Base-by-base conservation (phyloP, 2,329 filamentous ascomycete genomes). In the Tolypocladium tundrense region DNA sequence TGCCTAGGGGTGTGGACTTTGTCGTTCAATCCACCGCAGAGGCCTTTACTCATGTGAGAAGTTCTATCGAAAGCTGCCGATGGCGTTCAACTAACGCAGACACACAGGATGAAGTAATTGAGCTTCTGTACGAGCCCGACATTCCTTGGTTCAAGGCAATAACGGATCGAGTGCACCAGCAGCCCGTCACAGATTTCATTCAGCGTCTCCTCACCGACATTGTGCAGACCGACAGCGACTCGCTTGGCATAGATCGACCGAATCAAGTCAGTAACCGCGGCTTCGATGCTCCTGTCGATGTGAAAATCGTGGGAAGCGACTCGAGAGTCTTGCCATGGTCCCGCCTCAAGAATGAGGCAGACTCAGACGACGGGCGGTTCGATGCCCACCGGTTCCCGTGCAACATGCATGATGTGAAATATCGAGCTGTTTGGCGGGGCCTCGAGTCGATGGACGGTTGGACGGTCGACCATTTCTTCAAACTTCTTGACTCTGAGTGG, bases 71-170 rank as follows among this genome's bases (percentile, higher is more conserved):
- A 9, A 14, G 42, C 41, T 16, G 7, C 24, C 10, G 13, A 19
- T 13, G 14, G 16, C 5, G n/a, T 27, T 7, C 7, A 13, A n/a
- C 60, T 48, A 14, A 59, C 42, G n/a, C 45, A 42, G 21, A 19
- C 54, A 14, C n/a, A 16, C n/a, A 60, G 56, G 39, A 58, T 33
- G 59, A 65, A 8, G 40, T 70, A 0, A 0, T 66, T 0, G 72
- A 74, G 53, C 62, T 74, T 7, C 62, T 74, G 4, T 74, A 73
- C 39, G 72, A 74, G 33, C 70, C 72, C 1, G 67, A 71, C 0
- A 58, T 67, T 0, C 65, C 71, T 1, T 73, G 69, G 67, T 72
- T 74, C 58, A 73, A 73, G 56, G 52, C 70, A 7, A 69, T 72
- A 19, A 52, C 66, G 0, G 1, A 13, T 5, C 19, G 19, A 1